Percentiles rank a stretch among this genome's conserved stretches.
Conservation (phyloP, 2,329 filamentous ascomycete species). For the Claviceps citrina region DNA sequence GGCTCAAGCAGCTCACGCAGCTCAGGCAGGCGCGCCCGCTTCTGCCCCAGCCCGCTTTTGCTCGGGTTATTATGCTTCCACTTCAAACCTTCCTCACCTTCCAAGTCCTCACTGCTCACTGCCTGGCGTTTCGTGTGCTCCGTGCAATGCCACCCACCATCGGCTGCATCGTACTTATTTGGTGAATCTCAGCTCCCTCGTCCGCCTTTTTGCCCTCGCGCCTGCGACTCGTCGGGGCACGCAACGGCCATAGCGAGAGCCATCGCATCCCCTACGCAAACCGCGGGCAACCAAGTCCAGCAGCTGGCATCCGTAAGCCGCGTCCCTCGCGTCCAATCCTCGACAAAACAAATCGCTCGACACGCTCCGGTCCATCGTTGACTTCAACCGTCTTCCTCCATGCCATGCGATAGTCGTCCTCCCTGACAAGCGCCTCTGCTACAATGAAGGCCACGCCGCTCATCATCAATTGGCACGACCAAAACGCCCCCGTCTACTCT, state of each 20-base stretch:
- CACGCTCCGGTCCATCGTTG: background rate
- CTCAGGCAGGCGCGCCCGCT: too few species aligned
- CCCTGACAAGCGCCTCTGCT: conserved; percentile 16
- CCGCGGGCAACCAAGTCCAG: background rate
- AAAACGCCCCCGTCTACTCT: conserved; percentile 92
- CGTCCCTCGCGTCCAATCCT: background rate
- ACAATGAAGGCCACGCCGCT: conserved; percentile 91
- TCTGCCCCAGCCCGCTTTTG: background rate
- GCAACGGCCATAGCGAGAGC: background rate
- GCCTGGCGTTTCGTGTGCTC: background rate
- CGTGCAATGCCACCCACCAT: background rate
- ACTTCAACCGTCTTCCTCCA: conserved; percentile 9
- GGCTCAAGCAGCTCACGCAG: too few species aligned
- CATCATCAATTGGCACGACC: conserved; percentile 97
- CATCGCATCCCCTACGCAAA: background rate
- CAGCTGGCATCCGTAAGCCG: background rate
- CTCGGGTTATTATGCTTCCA: background rate
- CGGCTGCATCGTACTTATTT: background rate
- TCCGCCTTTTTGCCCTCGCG: background rate
- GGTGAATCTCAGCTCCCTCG: too few species aligned
- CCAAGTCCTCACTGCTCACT: background rate
- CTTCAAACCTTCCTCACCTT: background rate
- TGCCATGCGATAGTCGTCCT: conserved; percentile 16
- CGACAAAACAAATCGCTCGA: background rate
- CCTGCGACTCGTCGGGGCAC: background rate